phyloP scores from a whole-genome alignment of 129 eudicot genomes.

The Saussurea involucrata region DNA sequence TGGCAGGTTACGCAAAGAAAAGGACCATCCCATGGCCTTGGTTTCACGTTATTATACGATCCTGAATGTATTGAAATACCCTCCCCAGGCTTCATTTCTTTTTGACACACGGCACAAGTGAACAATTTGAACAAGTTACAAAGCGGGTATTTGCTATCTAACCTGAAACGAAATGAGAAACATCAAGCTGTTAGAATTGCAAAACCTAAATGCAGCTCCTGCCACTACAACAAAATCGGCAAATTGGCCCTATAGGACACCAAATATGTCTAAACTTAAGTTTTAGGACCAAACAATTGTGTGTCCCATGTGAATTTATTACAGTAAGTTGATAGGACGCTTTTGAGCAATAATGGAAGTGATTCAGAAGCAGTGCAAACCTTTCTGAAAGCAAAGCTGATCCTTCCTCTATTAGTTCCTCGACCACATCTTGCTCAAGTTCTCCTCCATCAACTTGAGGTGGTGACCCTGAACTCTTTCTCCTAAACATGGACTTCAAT shows the following conservation, averaged over 20 bases:
- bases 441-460: slow-evolving; percentile 52
- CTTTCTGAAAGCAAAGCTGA: slow-evolving; percentile 94
- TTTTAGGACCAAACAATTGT: background rate
- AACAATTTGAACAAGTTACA: slow-evolving; percentile 92
- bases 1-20: slow-evolving; percentile 92
- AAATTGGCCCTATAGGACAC: background rate
- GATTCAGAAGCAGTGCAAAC: slow-evolving; percentile 24
- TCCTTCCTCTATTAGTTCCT: slow-evolving; percentile 93
- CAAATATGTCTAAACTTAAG: background rate
- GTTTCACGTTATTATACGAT: slow-evolving; percentile 34
- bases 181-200: background rate
- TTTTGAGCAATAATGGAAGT: background rate
- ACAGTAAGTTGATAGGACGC: background rate
- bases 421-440: slow-evolving; percentile 68
- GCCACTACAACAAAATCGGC: background rate
- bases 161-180: slow-evolving; percentile 44
- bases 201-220: background rate
- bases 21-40: slow-evolving; percentile 99
- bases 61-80: slow-evolving; percentile 83
- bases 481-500: slow-evolving; percentile 83
- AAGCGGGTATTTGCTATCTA: slow-evolving; percentile 77
- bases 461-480: slow-evolving; percentile 68
- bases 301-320: background rate
- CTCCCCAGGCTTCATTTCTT: slow-evolving; percentile 90
- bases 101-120: slow-evolving; percentile 89